phyloP scores from a whole-genome alignment of 805 yeast genomes.

The Barnettozyma salicaria region DNA sequence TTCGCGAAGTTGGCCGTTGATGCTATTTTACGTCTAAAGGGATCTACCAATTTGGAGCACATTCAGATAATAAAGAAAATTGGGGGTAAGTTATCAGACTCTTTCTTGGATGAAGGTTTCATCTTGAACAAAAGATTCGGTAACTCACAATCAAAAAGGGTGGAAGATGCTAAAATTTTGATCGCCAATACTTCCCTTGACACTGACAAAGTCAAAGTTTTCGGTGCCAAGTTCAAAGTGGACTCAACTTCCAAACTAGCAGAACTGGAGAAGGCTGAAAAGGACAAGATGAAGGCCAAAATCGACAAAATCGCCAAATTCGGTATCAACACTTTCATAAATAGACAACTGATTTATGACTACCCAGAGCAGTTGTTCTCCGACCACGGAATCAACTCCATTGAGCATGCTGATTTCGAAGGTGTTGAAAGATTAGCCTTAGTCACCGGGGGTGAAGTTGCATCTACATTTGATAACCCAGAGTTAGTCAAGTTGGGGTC shows the following conservation, averaged over 20 bases:
- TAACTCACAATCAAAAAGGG: constrained; percentile 83
- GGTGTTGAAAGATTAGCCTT: constrained; percentile 95
- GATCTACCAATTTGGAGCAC: constrained; percentile 84
- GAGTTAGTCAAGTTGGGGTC: constrained; percentile 79
- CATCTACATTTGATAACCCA: constrained; percentile 91
- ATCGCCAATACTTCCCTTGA: constrained; percentile 96
- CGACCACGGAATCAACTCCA: constrained; percentile 80
- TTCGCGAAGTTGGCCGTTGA: constrained; percentile 90
- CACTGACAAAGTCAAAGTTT: constrained; percentile 94
- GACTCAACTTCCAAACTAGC: constrained; percentile 93
- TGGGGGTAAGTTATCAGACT: constrained; percentile 89
- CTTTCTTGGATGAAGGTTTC: constrained; percentile 94
- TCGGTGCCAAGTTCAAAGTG: constrained; percentile 96
- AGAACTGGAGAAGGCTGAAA: constrained; percentile 88
- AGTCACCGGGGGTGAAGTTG: constrained; percentile 98
- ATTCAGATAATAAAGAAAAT: constrained; percentile 89
- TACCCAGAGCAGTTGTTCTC: constrained; percentile 95
- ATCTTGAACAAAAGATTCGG: constrained; percentile 89
- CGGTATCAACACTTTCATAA: constrained; percentile 84
- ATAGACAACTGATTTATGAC: constrained; percentile 94
- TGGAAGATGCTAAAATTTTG: constrained; percentile 78
- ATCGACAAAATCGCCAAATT: constrained; percentile 85
- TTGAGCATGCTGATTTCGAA: constrained; percentile 97
- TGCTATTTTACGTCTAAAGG: constrained; percentile 85
- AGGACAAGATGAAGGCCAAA: constrained; percentile 84